phyloP scores from a whole-genome alignment of 1,139 yeast species.

The Diutina scorzettiae region DNA sequence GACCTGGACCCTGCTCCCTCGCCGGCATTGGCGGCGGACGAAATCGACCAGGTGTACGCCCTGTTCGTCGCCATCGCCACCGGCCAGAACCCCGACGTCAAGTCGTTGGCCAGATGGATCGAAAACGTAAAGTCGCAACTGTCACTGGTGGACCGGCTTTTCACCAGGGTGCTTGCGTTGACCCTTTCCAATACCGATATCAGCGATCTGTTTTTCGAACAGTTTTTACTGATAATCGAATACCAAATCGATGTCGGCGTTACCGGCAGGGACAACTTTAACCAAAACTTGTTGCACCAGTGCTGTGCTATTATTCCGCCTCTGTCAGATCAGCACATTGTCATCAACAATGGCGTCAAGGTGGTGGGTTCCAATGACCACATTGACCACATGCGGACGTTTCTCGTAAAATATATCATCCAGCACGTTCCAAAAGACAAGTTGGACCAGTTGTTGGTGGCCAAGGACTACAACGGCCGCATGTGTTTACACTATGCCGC shows the following conservation, averaged over 20 bases:
- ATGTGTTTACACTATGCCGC: conserved; percentile 86
- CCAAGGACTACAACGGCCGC: conserved; percentile 60
- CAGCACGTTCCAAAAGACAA: conserved; percentile 14
- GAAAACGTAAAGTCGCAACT: conserved; percentile 28
- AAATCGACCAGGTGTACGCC: conserved; percentile 53
- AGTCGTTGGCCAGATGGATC: conserved; percentile 36
- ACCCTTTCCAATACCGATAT: conserved; percentile 44
- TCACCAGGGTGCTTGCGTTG: conserved; percentile 33
- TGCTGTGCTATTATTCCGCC: conserved; percentile 32
- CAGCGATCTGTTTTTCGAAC: conserved; percentile 34
- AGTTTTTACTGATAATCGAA: conserved; percentile 32
- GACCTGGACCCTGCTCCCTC: background rate
- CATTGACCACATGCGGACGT: conserved; percentile 29
- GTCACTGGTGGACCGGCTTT: background rate
- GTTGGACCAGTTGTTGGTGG: conserved; percentile 18
- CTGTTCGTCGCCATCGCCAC: conserved; percentile 54
- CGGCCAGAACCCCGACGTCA: conserved; percentile 31
- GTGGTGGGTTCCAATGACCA: conserved; percentile 30
- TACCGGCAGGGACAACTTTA: conserved; percentile 27
- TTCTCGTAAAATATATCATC: conserved; percentile 25
- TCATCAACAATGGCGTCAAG: conserved; percentile 34
- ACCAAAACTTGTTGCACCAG: conserved; percentile 30
- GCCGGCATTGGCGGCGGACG: conserved; percentile 11
- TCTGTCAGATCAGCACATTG: conserved; percentile 21
- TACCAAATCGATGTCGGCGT: conserved; percentile 29